Evolutionary conservation across 2,329 filamentous ascomycete genomes (phyloP).

Genomic region (Cordyceps fumosorosea): DNA sequence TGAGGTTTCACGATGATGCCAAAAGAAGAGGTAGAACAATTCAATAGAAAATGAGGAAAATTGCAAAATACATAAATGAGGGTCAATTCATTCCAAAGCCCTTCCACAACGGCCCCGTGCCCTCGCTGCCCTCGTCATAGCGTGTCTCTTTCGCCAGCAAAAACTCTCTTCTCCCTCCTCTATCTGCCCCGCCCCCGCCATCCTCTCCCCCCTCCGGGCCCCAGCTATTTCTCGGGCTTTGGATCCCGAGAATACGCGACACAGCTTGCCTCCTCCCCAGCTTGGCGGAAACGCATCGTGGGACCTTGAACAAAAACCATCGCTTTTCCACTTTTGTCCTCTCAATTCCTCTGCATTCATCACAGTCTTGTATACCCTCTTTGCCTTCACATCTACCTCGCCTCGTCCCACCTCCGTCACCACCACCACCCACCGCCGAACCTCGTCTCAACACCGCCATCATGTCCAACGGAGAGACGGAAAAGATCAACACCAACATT

Average conservation of each 20-base stretch:
- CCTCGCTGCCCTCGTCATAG: neutral
- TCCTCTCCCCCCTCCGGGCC: neutral
- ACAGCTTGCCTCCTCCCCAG: neutral
- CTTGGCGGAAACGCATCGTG: conserved; percentile 5
- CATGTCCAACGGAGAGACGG: conserved; percentile 45
- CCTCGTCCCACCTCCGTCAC: conserved; percentile 11
- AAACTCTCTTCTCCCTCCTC: neutral
- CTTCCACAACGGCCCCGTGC: neutral
- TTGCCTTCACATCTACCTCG: conserved; percentile 13
- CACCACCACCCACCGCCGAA: conserved; percentile 14
- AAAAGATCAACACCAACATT: conserved; percentile 93
- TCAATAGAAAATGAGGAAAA: neutral
- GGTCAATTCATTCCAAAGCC: neutral
- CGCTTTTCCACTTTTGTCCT: conserved; percentile 7
- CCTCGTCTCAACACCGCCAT: conserved; percentile 18
- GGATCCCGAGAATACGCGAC: conserved; percentile 13
- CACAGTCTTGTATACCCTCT: conserved; percentile 11
- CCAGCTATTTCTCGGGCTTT: conserved; percentile 13
- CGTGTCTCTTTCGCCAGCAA: neutral
- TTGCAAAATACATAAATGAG: neutral
- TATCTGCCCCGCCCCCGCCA: conserved; percentile 13
- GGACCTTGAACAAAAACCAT: conserved; percentile 10
- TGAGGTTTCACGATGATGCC: neutral
- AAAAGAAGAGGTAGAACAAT: neutral
- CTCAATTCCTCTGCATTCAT: neutral